Evolutionary conservation across 2,329 filamentous ascomycete species (phyloP), one percentile per base, ranked within the genome.

Genomic region (Talaromyces sp.): DNA sequence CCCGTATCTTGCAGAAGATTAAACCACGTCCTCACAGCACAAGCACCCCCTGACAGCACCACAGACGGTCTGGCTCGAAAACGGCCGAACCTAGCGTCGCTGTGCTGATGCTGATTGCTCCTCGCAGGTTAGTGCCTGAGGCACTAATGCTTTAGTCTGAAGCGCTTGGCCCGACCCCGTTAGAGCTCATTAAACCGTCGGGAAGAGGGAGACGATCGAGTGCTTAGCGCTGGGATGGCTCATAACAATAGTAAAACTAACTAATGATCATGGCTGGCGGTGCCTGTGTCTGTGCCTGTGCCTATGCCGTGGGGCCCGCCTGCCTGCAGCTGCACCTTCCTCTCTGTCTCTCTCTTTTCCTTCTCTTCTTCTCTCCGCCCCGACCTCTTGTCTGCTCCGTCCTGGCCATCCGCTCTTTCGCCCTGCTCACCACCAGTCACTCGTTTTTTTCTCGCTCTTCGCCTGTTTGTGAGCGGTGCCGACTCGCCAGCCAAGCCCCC

Each of bases 191-290:
- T 57, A 44, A 57, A 57, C 12, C 18, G 23, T n/a, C 52, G 31
- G n/a, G 7, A 12, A 18, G 8, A 18, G 5, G 14, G 18, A 16
- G 53, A 18, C 53, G 34, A 56, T 56, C 31, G 53, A 51, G 59
- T 56, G 61, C 67, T 66, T 65, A 62, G 16, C 68, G 67, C 63
- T 67, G 67, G 63, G 56, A 12, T 34, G 12, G 33, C 10, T 12
- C 12, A 4, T 14, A 23, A 23, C 23, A 23, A 23, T 34, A 34
- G 10, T 10, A 40, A 40, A n/a, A 8, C 16, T 16, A n/a, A 8
- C 16, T 16, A 16, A 40, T 51, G 8, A 16, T 9, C 12, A 23
- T 33, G 5, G 56, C 56, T 50, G 56, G 18, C 56, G 47, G 23
- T 58, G 27, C 56, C 56, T 58, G 56, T 58, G 47, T 42, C 56